A percentile compares a stretch with the other conserved stretches of the same genome.
Conservation (phyloP, 139 green algal species). For the Tetraselmis chui region DNA sequence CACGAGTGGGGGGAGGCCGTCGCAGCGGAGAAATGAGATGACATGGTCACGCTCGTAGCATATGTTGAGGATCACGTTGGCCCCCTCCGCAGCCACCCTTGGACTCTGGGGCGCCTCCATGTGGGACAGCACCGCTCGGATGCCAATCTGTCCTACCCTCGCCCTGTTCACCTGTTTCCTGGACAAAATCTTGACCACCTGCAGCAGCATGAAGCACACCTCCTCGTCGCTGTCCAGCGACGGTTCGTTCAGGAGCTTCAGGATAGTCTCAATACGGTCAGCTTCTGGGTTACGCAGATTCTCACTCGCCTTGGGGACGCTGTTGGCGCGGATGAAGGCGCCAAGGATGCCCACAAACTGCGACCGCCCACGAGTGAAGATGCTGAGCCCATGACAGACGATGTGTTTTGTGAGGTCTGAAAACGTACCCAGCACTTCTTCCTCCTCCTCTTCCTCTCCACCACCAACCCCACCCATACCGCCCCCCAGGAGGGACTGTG, state of each 20-base stretch:
- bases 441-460: too few relatives aligned
- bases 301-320: neutral
- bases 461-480: too few relatives aligned
- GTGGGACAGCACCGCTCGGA: constrained; percentile 19
- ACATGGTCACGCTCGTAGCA: constrained; percentile 62
- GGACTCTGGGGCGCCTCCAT: constrained; percentile 19
- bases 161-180: constrained; percentile 47
- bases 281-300: constrained; percentile 26
- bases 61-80: constrained; percentile 65
- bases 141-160: constrained; percentile 20
- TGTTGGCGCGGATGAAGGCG: neutral
- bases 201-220: constrained; percentile 18
- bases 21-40: constrained; percentile 27
- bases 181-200: constrained; percentile 57
- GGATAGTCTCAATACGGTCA: constrained; percentile 20
- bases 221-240: constrained; percentile 7
- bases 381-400: neutral
- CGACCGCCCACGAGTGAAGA: neutral
- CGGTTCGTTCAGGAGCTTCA: constrained; percentile 15
- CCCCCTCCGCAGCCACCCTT: constrained; percentile 42
- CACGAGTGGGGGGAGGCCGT: constrained; percentile 35
- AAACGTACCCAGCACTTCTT: too few relatives aligned
- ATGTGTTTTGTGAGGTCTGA: neutral
- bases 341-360: neutral
- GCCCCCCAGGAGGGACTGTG: too few relatives aligned